Evolutionary conservation across 805 yeast species (phyloP), one percentile per base, ranked within the genome.

Genomic region (Lachancea sp.): DNA sequence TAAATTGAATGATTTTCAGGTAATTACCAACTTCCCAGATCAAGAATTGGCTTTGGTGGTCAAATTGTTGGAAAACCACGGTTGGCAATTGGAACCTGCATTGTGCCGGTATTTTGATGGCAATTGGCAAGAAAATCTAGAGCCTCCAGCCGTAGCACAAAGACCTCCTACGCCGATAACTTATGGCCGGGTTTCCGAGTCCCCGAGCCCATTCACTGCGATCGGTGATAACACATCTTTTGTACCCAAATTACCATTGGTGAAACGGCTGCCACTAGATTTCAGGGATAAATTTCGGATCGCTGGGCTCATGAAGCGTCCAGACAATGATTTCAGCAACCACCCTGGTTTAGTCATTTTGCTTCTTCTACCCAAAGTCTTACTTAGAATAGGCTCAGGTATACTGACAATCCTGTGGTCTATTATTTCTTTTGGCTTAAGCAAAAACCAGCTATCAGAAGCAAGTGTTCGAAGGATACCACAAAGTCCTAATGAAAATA

Each of bases 1-100:
- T 21, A 62, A 66, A 34, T 52, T 76, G 41, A 62, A 64, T 29
- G 71, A 71, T 38, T 77, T 77, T 54, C 73, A 70, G 47, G 67
- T 68, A 42, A 71, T 77, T 38, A 69, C 80, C 0, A 63, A 71
- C 2, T 72, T 68, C 47, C 70, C 70, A 8, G 74, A 70, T 5
- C 69, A 64, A 0, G 74, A 75, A 20, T 60, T 67, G 33, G 69
- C 68, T 1, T 67, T 71, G 32, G 70, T 79, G 2, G 56, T 71
- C 3, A 58, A 65, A 38, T 56, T 80, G 19, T 55, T 81, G 38
- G 58, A 67, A 23, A 68, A 72, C 34, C 71, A 77, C 49, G 71
- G 76, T 36, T 78, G 79, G 79, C 71, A 79, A 50, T 53, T 82
- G 36, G 84, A 80, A 50, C 65, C 71, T 31, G 77, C 87, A 1